Conservation (phyloP, 768 basidiomycete species). For the Macrocybe gigantea region DNA sequence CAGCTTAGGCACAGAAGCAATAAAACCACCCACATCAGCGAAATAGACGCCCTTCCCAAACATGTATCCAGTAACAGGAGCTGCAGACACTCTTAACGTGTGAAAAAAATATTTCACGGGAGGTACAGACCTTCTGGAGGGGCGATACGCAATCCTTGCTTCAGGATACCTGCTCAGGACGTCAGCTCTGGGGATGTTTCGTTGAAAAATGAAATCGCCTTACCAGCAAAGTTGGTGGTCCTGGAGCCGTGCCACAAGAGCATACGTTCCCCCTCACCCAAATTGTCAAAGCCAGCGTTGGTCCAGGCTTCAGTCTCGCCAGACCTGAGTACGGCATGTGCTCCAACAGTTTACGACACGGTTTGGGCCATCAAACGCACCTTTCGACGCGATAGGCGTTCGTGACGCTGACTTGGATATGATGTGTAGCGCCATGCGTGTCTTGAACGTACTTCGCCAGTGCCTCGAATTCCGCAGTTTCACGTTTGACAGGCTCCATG, state of each 20-base stretch:
- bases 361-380: slow-evolving; percentile 15
- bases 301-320: slow-evolving; percentile 31
- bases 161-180: slow-evolving; percentile 39
- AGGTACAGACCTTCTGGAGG: slow-evolving; percentile 48
- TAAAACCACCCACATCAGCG: slow-evolving; percentile 39
- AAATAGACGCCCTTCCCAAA: slow-evolving; percentile 66
- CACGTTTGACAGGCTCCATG: slow-evolving; percentile 40
- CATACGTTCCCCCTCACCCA: slow-evolving; percentile 43
- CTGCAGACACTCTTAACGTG: slow-evolving; percentile 16
- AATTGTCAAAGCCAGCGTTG: slow-evolving; percentile 36
- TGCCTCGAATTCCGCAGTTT: slow-evolving; percentile 39
- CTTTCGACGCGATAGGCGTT: slow-evolving; percentile 53
- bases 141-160: slow-evolving; percentile 58
- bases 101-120: background rate
- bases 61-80: slow-evolving; percentile 55
- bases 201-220: background rate
- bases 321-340: slow-evolving; percentile 10
- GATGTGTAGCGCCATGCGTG: slow-evolving; percentile 54
- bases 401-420: slow-evolving; percentile 34
- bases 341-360: background rate
- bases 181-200: background rate
- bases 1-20: background rate
- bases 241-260: slow-evolving; percentile 62
- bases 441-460: slow-evolving; percentile 44
- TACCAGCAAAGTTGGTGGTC: slow-evolving; percentile 58